A percentile compares a stretch with the other conserved stretches of the same genome.
Evolutionary conservation across 352 stramenopile genomes (phyloP).

Genomic region (Globisporangium nunn): DNA sequence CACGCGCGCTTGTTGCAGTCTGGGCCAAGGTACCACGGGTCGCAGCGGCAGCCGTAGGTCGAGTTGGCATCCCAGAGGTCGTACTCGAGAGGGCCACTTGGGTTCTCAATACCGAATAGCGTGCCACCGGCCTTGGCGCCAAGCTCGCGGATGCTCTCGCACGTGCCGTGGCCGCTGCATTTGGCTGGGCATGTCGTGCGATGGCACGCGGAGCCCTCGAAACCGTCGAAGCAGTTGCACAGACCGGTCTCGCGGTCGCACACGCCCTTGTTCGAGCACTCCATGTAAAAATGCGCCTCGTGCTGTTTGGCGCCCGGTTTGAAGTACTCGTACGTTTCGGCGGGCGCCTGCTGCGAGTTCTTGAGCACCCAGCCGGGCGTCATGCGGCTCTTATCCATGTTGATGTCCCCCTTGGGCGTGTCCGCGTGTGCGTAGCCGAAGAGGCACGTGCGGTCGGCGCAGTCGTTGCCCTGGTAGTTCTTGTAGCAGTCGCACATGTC

Average conservation of each 20-base stretch:
- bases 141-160: conserved; percentile 57
- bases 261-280: conserved; percentile 92
- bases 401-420: conserved; percentile 90
- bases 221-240: conserved; percentile 89
- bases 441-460: conserved; percentile 71
- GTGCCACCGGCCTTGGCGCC: conserved; percentile 38
- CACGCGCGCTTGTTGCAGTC: conserved; percentile 70
- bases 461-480: conserved; percentile 82
- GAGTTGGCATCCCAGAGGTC: conserved; percentile 80
- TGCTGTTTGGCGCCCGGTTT: conserved; percentile 26
- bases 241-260: conserved; percentile 79
- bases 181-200: conserved; percentile 61
- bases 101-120: conserved; percentile 24
- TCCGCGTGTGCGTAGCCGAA: conserved; percentile 88
- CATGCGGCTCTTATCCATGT: conserved; percentile 64
- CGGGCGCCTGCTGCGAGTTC: conserved; percentile 66
- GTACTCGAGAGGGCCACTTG: conserved; percentile 21
- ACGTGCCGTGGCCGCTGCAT: conserved; percentile 68
- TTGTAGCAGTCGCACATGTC: conserved; percentile 85
- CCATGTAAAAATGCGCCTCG: conserved; percentile 89
- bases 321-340: conserved; percentile 70
- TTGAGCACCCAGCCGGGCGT: conserved; percentile 51
- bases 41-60: conserved; percentile 85
- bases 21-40: conserved; percentile 80
- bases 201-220: conserved; percentile 84